These are phyloP conservation scores for Picochlorum sp. DNA, from an alignment of 139 green algal genomes.

Conservation along the genomic window DNA sequence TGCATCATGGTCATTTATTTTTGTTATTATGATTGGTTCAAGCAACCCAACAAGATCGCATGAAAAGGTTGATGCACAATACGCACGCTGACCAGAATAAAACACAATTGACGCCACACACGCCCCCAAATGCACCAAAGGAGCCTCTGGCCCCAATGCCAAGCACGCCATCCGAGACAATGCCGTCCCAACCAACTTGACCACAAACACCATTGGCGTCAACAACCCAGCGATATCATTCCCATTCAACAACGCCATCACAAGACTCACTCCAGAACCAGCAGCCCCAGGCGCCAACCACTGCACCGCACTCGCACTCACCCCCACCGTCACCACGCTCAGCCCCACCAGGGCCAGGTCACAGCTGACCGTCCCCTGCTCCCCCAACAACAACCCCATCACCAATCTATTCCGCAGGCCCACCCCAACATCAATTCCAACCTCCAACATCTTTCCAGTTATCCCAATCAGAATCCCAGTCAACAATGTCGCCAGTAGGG, in stretches of 20 bases:
- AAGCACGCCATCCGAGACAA: slow-evolving; percentile 31
- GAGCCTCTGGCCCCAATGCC: slow-evolving; percentile 57
- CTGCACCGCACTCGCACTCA: slow-evolving; percentile 48
- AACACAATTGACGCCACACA: slow-evolving; percentile 59
- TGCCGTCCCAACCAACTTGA: slow-evolving; percentile 24
- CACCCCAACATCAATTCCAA: slow-evolving; percentile 13
- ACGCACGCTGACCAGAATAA: slow-evolving; percentile 10
- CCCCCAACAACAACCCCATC: slow-evolving; percentile 11
- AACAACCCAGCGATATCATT: slow-evolving; percentile 44
- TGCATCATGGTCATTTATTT: not conserved
- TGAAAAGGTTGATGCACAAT: no score
- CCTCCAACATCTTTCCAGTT: slow-evolving; percentile 38
- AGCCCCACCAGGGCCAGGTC: slow-evolving; percentile 11
- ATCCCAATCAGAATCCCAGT: slow-evolving; percentile 60
- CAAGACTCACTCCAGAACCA: slow-evolving; percentile 72
- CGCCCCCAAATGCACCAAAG: slow-evolving; percentile 86
- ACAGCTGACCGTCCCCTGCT: slow-evolving; percentile 21
- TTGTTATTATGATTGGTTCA: no score
- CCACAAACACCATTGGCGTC: slow-evolving; percentile 5
- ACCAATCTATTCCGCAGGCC: slow-evolving; percentile 20
- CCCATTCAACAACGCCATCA: slow-evolving; percentile 64
- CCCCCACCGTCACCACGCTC: slow-evolving; percentile 22
- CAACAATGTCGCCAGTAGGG: slow-evolving; percentile 53
- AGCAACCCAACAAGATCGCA: no score
- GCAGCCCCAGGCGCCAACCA: slow-evolving; percentile 60